Evolutionary conservation across 352 stramenopile species (phyloP).

Genomic region (Phytophthora capsici): DNA sequence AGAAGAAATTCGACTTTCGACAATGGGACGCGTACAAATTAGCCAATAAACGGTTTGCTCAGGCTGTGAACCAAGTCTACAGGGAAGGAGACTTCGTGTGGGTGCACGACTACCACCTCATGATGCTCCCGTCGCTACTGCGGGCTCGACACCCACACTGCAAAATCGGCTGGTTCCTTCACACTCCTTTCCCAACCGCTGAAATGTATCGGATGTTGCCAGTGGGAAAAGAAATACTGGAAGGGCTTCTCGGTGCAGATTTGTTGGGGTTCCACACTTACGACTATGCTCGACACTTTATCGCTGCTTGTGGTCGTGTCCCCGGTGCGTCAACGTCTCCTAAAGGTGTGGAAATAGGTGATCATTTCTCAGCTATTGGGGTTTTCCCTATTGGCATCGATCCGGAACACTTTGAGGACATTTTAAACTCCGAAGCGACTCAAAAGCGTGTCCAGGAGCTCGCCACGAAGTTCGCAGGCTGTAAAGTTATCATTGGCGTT

Average conservation of each 20-base stretch:
- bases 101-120: slow-evolving; percentile 92
- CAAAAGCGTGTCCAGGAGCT: slow-evolving; percentile 71
- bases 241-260: slow-evolving; percentile 82
- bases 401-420: slow-evolving; percentile 82
- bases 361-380: slow-evolving; percentile 82
- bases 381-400: slow-evolving; percentile 90
- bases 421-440: slow-evolving; percentile 52
- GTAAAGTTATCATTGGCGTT: slow-evolving; percentile 87
- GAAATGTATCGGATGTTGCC: slow-evolving; percentile 89
- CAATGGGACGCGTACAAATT: slow-evolving; percentile 90
- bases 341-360: slow-evolving; percentile 81
- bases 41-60: slow-evolving; percentile 84
- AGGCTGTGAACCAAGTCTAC: slow-evolving; percentile 83
- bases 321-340: slow-evolving; percentile 75
- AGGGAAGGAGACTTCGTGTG: slow-evolving; percentile 86
- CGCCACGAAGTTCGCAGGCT: slow-evolving; percentile 64
- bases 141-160: slow-evolving; percentile 71
- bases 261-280: slow-evolving; percentile 89
- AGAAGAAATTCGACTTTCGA: slow-evolving; percentile 93
- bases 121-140: slow-evolving; percentile 84
- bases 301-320: slow-evolving; percentile 78
- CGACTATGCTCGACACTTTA: slow-evolving; percentile 88
- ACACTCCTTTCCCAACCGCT: slow-evolving; percentile 87
- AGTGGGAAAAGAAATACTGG: slow-evolving; percentile 77
- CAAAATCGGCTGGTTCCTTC: slow-evolving; percentile 90